Conservation (phyloP, 1,139 yeast species). For the Kazachstania sp. region DNA sequence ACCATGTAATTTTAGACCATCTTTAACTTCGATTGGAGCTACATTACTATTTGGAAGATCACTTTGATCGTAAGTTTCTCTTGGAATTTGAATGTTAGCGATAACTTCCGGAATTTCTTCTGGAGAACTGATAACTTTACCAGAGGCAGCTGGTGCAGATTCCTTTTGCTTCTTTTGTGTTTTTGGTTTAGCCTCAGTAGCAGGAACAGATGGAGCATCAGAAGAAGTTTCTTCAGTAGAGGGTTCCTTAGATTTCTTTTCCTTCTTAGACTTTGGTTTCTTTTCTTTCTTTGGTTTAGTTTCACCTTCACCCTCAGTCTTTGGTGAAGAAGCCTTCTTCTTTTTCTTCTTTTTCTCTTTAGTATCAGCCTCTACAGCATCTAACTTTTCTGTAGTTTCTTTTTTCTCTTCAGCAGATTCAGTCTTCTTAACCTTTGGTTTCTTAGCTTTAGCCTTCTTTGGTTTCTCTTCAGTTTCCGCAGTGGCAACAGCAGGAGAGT, state of each 20-base stretch:
- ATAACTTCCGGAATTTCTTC: not conserved
- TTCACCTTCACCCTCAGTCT: not conserved
- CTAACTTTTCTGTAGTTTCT: not conserved
- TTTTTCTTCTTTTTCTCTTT: slow-evolving; percentile 2
- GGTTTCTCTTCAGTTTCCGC: not conserved
- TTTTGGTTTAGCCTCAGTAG: not conserved
- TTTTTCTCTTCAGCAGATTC: not conserved
- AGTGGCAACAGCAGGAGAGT: not conserved
- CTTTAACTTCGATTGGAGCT: slow-evolving; percentile 4
- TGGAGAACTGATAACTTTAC: slow-evolving; percentile 1
- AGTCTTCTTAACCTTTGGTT: not conserved
- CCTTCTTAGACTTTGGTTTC: slow-evolving; percentile 2
- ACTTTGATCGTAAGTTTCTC: slow-evolving; percentile 8
- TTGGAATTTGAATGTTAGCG: slow-evolving; percentile 4
- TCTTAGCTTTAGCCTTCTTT: too few species aligned
- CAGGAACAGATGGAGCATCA: not conserved
- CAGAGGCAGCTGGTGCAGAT: not conserved
- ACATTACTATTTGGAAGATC: slow-evolving; percentile 2
- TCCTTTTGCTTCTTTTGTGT: too few species aligned
- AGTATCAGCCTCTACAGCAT: not conserved
- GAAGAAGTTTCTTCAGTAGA: not conserved
- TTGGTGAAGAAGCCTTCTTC: not conserved
- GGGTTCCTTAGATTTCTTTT: slow-evolving; percentile 1
- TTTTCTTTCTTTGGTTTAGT: not conserved
- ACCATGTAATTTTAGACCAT: slow-evolving; percentile 8